Evolutionary conservation across 179 eudicot genomes (phyloP).

Genomic region (Vitellaria paradoxa): DNA sequence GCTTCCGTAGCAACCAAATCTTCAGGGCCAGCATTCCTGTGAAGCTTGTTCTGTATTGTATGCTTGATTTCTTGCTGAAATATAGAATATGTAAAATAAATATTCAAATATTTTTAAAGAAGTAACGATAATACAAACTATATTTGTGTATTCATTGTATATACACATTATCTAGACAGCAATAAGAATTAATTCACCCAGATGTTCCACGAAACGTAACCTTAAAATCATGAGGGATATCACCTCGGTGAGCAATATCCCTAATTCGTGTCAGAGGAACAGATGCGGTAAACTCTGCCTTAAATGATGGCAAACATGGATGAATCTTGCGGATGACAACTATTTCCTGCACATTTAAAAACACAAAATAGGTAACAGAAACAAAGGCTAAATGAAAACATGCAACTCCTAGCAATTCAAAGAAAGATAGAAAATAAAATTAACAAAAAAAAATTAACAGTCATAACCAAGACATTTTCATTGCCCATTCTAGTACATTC

Average conservation of each 20-base stretch:
- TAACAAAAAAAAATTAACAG: background rate
- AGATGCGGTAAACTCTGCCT: constrained; percentile 96
- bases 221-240: constrained; percentile 98
- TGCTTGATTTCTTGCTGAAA: constrained; percentile 99
- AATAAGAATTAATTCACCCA: constrained; percentile 7
- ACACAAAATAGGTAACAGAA: background rate
- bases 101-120: background rate
- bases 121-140: background rate
- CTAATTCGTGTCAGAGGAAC: constrained; percentile 96
- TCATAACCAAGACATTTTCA: background rate
- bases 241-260: constrained; percentile 93
- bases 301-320: constrained; percentile 94
- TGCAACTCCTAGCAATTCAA: background rate
- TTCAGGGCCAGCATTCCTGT: constrained; percentile 97
- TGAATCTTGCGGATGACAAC: constrained; percentile 95
- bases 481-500: background rate
- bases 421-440: background rate
- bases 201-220: constrained; percentile 29
- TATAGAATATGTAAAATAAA: constrained; percentile 5
- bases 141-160: background rate
- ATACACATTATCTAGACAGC: constrained; percentile 1
- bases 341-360: constrained; percentile 57
- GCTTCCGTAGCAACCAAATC: constrained; percentile 96
- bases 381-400: constrained; percentile 2
- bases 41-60: constrained; percentile 99